phyloP scores from a whole-genome alignment of 2,329 filamentous ascomycete species.

The Dactylellina parvicollis region DNA sequence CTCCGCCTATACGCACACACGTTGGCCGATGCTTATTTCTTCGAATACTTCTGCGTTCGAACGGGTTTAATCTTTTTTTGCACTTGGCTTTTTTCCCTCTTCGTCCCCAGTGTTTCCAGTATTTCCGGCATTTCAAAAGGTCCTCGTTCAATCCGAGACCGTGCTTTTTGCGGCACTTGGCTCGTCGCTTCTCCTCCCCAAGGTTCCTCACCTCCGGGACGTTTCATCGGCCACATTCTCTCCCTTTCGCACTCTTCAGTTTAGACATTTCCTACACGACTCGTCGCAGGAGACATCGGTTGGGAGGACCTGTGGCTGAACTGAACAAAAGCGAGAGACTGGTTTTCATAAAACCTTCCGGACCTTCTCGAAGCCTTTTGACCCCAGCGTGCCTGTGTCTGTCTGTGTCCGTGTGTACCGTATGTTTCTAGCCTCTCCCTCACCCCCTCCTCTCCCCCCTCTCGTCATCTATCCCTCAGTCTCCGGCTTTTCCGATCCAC shows the following conservation, averaged over 20 bases:
- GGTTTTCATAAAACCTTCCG: slow-evolving; percentile 33
- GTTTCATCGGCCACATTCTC: slow-evolving; percentile 43
- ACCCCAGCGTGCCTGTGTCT: background rate
- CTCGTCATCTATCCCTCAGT: background rate
- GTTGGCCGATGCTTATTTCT: slow-evolving; percentile 49
- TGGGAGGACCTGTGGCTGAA: slow-evolving; percentile 48
- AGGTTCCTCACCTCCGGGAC: slow-evolving; percentile 34
- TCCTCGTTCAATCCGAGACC: background rate
- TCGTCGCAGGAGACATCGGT: slow-evolving; percentile 45
- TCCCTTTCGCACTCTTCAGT: slow-evolving; percentile 15
- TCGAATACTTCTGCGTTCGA: slow-evolving; percentile 36
- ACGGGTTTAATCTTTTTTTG: slow-evolving; percentile 36
- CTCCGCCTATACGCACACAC: slow-evolving; percentile 23
- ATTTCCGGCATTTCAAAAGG: no score
- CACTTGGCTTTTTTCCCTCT: slow-evolving; percentile 23
- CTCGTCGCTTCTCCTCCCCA: slow-evolving; percentile 13
- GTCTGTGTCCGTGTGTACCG: background rate
- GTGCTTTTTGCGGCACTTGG: slow-evolving; percentile 16
- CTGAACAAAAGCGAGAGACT: background rate
- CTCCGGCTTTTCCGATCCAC: background rate
- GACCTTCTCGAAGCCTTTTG: slow-evolving; percentile 38
- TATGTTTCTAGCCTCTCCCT: slow-evolving; percentile 35
- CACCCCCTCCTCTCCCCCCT: slow-evolving; percentile 4
- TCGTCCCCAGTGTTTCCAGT: slow-evolving; percentile 18
- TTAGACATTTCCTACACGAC: slow-evolving; percentile 30